Base-by-base conservation (phyloP, 2,329 filamentous ascomycete species). In the Cercospora sesami region DNA sequence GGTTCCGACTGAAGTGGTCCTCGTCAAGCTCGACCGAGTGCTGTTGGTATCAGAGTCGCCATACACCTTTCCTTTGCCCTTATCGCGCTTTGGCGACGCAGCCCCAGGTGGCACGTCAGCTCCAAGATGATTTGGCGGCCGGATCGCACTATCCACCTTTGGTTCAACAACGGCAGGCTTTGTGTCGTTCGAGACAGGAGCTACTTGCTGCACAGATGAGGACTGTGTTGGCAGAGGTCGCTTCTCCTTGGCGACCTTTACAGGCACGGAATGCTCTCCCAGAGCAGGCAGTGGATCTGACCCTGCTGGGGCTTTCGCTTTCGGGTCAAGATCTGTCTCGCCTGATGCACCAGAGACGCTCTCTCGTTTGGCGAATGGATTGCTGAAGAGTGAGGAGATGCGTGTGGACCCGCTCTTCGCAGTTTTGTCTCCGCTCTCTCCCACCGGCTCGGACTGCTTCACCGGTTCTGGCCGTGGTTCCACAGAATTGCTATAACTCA, bases 51-150 rank as follows among this genome's bases (percentile, higher is more conserved):
- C 66, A 31, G 61, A 28, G 31, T 68, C 42, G 42, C 61, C 64
- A 26, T 63, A 63, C 2, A 65, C 55, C 55, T 61, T 69, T 36
- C 67, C 67, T 55, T 66, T 69, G 9, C 64, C 67, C 26, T 66
- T 66, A n/a, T 66, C 67, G 12, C 63, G 63, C 58, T 64, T 64
- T 9, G 66, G 66, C 31, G 45, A 60, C 28, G 61, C 42, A 23
- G 66, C 42, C 4, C 62, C 62, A 36, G 62, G 62, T 21, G 62
- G 62, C 14, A 64, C 62, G 10, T 64, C 48, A 39, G 51, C 12
- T 18, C 62, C 62, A 23, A 64, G 30, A 28, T 64, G 62, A 18
- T 64, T 64, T 30, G 62, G 62, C 9, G 51, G 51, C 23, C 30
- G 31, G 16, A 26, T 30, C 33, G 14, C 51, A 16, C 31, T 36